phyloP scores from a whole-genome alignment of 768 basidiomycete species.

The Galerina marginata region DNA sequence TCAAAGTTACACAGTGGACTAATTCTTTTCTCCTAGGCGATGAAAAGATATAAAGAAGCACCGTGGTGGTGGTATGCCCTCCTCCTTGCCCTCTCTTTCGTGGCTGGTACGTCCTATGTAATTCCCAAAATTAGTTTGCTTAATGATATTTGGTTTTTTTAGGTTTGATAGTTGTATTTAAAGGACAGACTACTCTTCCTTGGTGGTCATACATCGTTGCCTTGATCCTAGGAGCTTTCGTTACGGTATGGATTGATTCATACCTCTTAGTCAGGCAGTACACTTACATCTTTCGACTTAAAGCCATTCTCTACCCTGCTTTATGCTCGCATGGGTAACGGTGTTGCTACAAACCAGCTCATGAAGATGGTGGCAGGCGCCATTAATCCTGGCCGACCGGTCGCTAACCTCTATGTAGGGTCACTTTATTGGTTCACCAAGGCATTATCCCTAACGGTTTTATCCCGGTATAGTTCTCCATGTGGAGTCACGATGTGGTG shows the following conservation, averaged over 20 bases:
- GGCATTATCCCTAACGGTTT: not conserved
- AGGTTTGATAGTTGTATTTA: constrained; percentile 62
- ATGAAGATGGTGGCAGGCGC: constrained; percentile 71
- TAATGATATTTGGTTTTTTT: not conserved
- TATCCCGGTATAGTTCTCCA: constrained; percentile 51
- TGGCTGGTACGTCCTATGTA: constrained; percentile 49
- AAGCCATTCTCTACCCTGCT: constrained; percentile 63
- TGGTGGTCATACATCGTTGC: constrained; percentile 69
- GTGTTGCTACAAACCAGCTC: constrained; percentile 62
- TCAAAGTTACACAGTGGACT: not conserved
- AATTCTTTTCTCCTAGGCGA: constrained; percentile 37
- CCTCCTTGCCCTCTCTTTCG: constrained; percentile 54
- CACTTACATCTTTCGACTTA: not conserved
- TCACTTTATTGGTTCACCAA: not conserved
- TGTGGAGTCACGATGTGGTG: constrained; percentile 72
- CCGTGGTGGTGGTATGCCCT: constrained; percentile 66
- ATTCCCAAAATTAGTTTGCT: not conserved
- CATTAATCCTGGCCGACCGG: constrained; percentile 65
- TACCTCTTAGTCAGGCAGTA: not conserved
- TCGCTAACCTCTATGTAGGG: constrained; percentile 71
- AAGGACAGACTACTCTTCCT: constrained; percentile 64
- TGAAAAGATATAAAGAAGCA: constrained; percentile 64
- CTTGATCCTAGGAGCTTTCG: constrained; percentile 52
- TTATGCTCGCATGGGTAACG: constrained; percentile 64
- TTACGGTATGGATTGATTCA: constrained; percentile 33